Conservation (phyloP, 805 yeast species). For the Nadsonia fulvescens region DNA sequence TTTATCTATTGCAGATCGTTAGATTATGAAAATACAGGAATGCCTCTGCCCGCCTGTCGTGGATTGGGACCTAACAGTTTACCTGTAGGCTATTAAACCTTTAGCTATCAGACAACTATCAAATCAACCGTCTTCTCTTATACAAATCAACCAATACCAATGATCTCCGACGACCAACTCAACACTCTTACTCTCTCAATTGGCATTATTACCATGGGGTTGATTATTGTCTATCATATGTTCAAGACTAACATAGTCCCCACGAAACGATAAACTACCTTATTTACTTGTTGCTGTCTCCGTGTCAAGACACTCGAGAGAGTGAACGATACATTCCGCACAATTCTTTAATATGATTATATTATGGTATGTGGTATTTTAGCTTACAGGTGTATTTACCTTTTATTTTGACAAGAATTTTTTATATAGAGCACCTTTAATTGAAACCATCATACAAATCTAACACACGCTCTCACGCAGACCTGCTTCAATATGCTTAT, state of each 20-base stretch:
- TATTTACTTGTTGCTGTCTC: no score
- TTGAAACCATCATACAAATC: no score
- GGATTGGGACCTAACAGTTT: no score
- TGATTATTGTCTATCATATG: conserved; percentile 58
- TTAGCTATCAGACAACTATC: conserved; percentile 3
- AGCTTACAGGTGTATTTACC: no score
- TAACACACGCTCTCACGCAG: no score
- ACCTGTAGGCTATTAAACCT: no score
- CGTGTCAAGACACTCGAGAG: neutral
- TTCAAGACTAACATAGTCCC: conserved; percentile 3
- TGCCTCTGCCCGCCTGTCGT: no score
- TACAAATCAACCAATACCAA: conserved; percentile 15
- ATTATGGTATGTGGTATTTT: no score
- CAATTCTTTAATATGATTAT: neutral
- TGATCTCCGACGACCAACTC: conserved; percentile 76
- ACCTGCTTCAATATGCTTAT: no score
- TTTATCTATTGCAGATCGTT: no score
- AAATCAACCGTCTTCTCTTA: conserved; percentile 5
- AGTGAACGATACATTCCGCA: neutral
- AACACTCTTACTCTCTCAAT: conserved; percentile 53
- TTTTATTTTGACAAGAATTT: neutral
- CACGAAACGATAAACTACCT: no score
- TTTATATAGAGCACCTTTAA: conserved; percentile 1
- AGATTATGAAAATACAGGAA: no score
- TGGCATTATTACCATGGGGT: conserved; percentile 53